Conservation (phyloP, 306 rosid species). For the Hylodesmum podocarpum region DNA sequence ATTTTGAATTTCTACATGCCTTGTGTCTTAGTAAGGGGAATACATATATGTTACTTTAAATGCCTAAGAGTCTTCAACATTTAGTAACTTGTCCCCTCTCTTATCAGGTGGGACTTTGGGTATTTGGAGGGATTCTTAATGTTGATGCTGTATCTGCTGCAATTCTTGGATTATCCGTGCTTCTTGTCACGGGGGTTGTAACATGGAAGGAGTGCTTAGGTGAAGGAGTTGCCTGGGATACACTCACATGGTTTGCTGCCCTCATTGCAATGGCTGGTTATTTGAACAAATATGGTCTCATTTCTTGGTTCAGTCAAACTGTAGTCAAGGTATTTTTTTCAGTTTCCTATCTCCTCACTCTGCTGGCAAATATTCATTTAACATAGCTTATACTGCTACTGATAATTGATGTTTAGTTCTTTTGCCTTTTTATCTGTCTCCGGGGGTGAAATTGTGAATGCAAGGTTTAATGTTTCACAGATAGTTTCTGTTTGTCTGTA, state of each 20-base stretch:
- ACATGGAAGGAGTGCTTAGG: conserved; percentile 99
- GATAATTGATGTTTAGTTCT: not conserved
- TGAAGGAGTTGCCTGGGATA: conserved; percentile 99
- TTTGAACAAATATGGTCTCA: conserved; percentile 97
- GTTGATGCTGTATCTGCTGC: conserved; percentile 96
- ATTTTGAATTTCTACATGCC: not conserved
- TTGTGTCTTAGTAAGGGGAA: conserved; percentile 11
- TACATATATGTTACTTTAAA: not conserved
- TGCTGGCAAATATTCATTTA: not conserved
- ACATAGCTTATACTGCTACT: not conserved
- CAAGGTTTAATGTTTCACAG: not conserved
- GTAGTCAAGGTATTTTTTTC: conserved; percentile 82
- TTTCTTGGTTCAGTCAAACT: conserved; percentile 95
- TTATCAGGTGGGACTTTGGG: conserved; percentile 91
- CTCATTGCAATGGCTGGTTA: conserved; percentile 99
- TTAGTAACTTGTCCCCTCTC: conserved; percentile 8
- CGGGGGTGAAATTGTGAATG: conserved; percentile 19
- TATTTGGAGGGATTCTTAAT: conserved; percentile 75
- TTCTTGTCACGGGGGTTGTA: conserved; percentile 90
- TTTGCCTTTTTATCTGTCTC: conserved; percentile 1
- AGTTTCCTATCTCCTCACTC: conserved; percentile 8
- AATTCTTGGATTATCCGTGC: conserved; percentile 84
- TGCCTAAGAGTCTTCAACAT: not conserved
- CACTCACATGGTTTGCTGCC: conserved; percentile 99
- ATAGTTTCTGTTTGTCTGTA: not conserved